Base-by-base conservation (phyloP, 2,329 filamentous ascomycete genomes). In the Ceratocystis ficicola region DNA sequence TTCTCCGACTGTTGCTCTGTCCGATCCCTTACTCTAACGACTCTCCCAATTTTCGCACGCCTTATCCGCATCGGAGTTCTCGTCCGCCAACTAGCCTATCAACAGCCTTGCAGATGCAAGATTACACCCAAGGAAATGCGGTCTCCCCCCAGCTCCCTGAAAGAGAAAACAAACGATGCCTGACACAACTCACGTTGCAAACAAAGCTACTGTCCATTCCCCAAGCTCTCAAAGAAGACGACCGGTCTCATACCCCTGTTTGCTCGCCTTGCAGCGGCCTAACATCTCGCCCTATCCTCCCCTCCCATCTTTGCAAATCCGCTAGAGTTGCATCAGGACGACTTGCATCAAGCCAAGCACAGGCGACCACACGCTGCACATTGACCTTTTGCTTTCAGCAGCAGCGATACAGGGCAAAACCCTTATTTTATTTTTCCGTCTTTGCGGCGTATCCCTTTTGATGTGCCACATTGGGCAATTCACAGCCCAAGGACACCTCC, bases 261-360 rank as follows among this genome's bases (percentile, higher is more conserved):
- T 57, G 3, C 22, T 57, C 52, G 52, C 15, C 52, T 57, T 57
- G 25, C 52, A 57, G 52, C 25, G 28, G 52, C 52, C 52, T 22
- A 57, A 57, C 36, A 10, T 32, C 52, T 30, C 12, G 25, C 52
- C 52, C 52, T 57, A 57, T 57, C 52, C 52, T 36, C 52, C 28
- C 52, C 52, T 36, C 52, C 28, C 52, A 25, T 32, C 52, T 57
- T 12, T 32, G 52, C 6, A 32, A 30, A 57, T 32, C 52, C 28
- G 25, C 28, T 22, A 57, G 52, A 57, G 28, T 32, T 32, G 28
- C 52, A 57, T 57, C 28, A 57, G n/a, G 25, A 32, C 17, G 30
- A 6, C 52, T 57, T 57, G 52, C 52, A 57, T 22, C 25, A 32
- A 32, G 32, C 32, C 32, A 10, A 32, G 52, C 25, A 57, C 25